phyloP scores from a whole-genome alignment of 805 yeast genomes.

The Suhomyces sp. region DNA sequence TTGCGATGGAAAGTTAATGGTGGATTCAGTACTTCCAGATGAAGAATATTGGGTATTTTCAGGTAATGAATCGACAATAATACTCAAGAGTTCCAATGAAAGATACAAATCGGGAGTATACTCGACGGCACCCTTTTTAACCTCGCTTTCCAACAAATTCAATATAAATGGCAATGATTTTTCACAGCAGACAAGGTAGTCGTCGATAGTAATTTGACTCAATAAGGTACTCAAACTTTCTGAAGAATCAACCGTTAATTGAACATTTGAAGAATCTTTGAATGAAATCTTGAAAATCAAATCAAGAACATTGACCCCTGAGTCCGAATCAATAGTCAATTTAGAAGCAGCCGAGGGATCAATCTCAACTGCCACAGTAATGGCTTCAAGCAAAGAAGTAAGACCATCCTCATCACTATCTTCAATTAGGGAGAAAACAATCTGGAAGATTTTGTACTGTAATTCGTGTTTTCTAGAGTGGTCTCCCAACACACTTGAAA shows the following conservation, averaged over 20 bases:
- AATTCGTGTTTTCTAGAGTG: constrained; percentile 11
- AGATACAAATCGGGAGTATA: constrained; percentile 63
- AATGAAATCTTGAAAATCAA: constrained; percentile 64
- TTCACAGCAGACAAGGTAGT: constrained; percentile 49
- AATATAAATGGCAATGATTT: constrained; percentile 52
- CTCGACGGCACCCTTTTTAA: constrained; percentile 31
- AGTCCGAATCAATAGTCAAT: constrained; percentile 8
- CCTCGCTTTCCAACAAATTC: constrained; percentile 32
- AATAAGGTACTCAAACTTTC: constrained; percentile 68
- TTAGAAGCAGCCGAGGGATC: constrained; percentile 26
- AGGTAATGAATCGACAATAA: constrained; percentile 49
- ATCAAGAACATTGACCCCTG: constrained; percentile 41
- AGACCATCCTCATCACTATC: constrained; percentile 81
- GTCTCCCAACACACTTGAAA: constrained; percentile 12
- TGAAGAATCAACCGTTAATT: constrained; percentile 61
- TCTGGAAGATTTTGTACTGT: constrained; percentile 35
- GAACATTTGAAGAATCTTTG: constrained; percentile 73
- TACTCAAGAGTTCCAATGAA: constrained; percentile 55
- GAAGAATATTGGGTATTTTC: too few relatives aligned
- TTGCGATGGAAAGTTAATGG: constrained; percentile 31
- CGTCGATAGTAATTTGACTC: constrained; percentile 41
- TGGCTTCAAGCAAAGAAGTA: constrained; percentile 66
- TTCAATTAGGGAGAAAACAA: constrained; percentile 48
- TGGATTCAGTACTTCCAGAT: constrained; percentile 10
- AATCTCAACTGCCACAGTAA: constrained; percentile 54